Evolutionary conservation across 805 yeast genomes (phyloP).

Genomic region (Nakazawaea wickerhamii): DNA sequence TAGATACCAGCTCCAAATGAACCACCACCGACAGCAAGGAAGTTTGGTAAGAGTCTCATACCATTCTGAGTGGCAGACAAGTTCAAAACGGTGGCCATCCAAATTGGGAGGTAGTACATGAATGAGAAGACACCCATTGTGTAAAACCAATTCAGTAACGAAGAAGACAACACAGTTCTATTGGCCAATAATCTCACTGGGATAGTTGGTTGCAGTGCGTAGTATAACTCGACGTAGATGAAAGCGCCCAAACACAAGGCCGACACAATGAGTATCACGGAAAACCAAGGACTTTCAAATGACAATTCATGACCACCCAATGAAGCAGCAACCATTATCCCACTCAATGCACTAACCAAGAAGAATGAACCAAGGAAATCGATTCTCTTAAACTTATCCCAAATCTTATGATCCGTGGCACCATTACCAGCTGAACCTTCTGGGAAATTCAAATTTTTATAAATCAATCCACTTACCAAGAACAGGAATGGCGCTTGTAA

Average conservation of each 20-base stretch:
- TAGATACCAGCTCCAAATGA: constrained; percentile 58
- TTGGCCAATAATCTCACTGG: constrained; percentile 55
- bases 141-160: constrained; percentile 63
- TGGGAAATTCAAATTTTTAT: constrained; percentile 32
- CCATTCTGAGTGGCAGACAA: constrained; percentile 55
- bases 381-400: constrained; percentile 48
- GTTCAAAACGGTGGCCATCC: constrained; percentile 48
- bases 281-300: constrained; percentile 39
- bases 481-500: constrained; percentile 49
- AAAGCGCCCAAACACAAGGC: constrained; percentile 33
- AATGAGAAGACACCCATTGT: constrained; percentile 63
- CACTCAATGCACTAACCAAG: constrained; percentile 51
- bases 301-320: constrained; percentile 54
- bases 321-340: constrained; percentile 61
- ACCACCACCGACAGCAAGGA: constrained; percentile 59
- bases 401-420: constrained; percentile 35
- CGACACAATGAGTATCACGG: constrained; percentile 29
- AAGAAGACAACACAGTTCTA: constrained; percentile 58
- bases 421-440: constrained; percentile 51
- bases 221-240: constrained; percentile 42
- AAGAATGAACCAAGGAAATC: constrained; percentile 63
- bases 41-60: constrained; percentile 48
- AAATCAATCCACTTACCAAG: constrained; percentile 33
- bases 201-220: constrained; percentile 60
- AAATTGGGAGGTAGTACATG: constrained; percentile 68